phyloP scores from a whole-genome alignment of 768 basidiomycete genomes.

The Amanita rubescens region DNA sequence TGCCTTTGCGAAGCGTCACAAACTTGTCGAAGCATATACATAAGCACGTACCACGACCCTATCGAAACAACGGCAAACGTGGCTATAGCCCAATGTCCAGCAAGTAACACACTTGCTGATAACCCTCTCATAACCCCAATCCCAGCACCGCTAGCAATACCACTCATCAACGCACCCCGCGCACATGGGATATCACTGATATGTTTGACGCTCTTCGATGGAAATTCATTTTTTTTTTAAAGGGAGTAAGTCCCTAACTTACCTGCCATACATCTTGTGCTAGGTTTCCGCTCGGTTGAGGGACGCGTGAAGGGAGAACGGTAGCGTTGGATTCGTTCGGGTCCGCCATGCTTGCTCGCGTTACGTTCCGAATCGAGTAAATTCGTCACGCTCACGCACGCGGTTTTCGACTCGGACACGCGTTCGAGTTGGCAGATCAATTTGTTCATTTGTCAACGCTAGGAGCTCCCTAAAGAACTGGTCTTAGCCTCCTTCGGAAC shows the following conservation, averaged over 20 bases:
- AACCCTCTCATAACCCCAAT: slow-evolving; percentile 70
- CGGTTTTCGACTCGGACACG: not conserved
- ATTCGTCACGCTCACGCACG: not conserved
- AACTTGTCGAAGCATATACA: too few relatives aligned
- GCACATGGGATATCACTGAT: slow-evolving; percentile 72
- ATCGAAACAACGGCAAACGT: slow-evolving; percentile 63
- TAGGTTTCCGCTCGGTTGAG: slow-evolving; percentile 31
- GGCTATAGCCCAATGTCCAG: slow-evolving; percentile 74
- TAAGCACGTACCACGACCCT: slow-evolving; percentile 59
- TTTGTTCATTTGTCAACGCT: too few relatives aligned
- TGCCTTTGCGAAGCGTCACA: slow-evolving; percentile 36
- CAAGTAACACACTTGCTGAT: slow-evolving; percentile 57
- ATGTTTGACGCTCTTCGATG: slow-evolving; percentile 44
- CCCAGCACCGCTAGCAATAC: slow-evolving; percentile 74
- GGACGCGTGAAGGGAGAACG: slow-evolving; percentile 27
- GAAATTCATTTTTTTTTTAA: not conserved
- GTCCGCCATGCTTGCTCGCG: not conserved
- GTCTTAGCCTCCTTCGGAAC: too few relatives aligned
- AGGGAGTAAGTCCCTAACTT: not conserved
- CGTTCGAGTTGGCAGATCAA: too few relatives aligned
- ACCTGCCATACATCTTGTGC: slow-evolving; percentile 29
- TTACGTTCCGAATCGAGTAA: too few relatives aligned
- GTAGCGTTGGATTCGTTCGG: slow-evolving; percentile 14
- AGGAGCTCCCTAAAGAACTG: too few relatives aligned
- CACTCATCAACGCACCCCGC: slow-evolving; percentile 64